A percentile compares a stretch with the other conserved stretches of the same genome.
These are phyloP conservation scores for Colletotrichum sp. DNA, from an alignment of 2,329 filamentous ascomycete genomes.

Conservation along the genomic window DNA sequence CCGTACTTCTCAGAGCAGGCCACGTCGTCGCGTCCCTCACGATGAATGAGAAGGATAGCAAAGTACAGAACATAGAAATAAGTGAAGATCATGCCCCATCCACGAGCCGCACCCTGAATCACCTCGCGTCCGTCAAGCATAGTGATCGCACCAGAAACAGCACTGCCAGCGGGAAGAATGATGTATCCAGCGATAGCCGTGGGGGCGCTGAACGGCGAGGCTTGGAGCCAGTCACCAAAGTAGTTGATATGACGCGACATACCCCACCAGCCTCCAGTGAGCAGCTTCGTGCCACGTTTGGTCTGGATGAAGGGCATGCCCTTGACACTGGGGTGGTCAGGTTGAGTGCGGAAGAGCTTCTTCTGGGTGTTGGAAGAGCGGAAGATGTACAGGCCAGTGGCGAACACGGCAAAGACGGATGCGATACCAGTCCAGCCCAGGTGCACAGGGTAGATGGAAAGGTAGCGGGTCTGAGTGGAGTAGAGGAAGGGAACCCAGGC, in stretches of 20 bases:
- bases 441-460: slow-evolving; percentile 70
- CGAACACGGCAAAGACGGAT: slow-evolving; percentile 62
- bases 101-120: slow-evolving; percentile 68
- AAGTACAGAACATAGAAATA: slow-evolving; percentile 90
- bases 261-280: slow-evolving; percentile 78
- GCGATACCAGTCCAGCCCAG: slow-evolving; percentile 62
- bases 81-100: slow-evolving; percentile 79
- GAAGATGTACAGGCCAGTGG: slow-evolving; percentile 73
- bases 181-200: slow-evolving; percentile 71
- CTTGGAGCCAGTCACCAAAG: slow-evolving; percentile 76
- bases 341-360: slow-evolving; percentile 75
- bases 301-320: slow-evolving; percentile 75
- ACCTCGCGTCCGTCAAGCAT: slow-evolving; percentile 59
- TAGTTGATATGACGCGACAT: slow-evolving; percentile 77
- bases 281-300: slow-evolving; percentile 65
- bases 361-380: slow-evolving; percentile 76
- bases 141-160: slow-evolving; percentile 42
- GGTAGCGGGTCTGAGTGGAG: slow-evolving; percentile 70
- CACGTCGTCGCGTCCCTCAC: slow-evolving; percentile 78
- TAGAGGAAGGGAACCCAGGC: slow-evolving; percentile 78
- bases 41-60: slow-evolving; percentile 77
- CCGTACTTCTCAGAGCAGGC: slow-evolving; percentile 85
- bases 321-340: slow-evolving; percentile 66
- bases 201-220: slow-evolving; percentile 73
- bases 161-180: slow-evolving; percentile 44